Evolutionary conservation across 1,284 basidiomycete genomes (phyloP), one percentile per base, ranked within the genome.

Genomic region (Rhodotorula sp.): DNA sequence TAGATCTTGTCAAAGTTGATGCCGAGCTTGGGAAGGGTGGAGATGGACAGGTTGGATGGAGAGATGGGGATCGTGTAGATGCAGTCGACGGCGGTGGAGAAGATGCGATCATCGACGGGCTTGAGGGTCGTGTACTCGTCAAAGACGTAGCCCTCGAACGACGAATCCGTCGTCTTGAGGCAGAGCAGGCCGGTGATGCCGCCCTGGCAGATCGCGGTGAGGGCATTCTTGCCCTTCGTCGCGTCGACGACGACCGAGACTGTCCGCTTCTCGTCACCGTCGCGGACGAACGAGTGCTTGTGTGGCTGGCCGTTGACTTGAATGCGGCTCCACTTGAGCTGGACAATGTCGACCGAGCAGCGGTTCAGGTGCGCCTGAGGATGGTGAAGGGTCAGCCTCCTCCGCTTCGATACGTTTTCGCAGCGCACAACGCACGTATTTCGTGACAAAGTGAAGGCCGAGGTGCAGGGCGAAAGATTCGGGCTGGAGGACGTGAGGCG

Each of bases 401-500:
- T 9, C 48, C 48, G 24, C 48, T n/a, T n/a, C 48, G n/a, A 49
- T 2, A 15, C 48, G n/a, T 27, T 11, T 20, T 22, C 1, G 22
- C 8, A 9, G 22, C 5, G 34, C 34, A 4, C 27, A 10, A 51
- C 71, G 49, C 32, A 69, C 82, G 78, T 98, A 97, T 73, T 88
- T 90, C 36, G 86, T 88, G 34, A 94, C 87, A 71, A 97, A 84
- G 82, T 94, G 90, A 0, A 89, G 86, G 11, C 86, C 92, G 24
- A 97, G 84, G 77, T 95, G 90, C 20, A 96, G 83, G 0, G 90
- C 93, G 78, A 96, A 97, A 62, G 86, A 85, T 77, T 94, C 91
- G 0, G 93, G 89, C 64, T 85, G 84, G 46, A 94, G 86, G 67
- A 94, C 85, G 77, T 94, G 85, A 8, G 91, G 90, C 0, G 92